phyloP scores from a whole-genome alignment of 1,139 yeast genomes.

The Kodamaea suecica region DNA sequence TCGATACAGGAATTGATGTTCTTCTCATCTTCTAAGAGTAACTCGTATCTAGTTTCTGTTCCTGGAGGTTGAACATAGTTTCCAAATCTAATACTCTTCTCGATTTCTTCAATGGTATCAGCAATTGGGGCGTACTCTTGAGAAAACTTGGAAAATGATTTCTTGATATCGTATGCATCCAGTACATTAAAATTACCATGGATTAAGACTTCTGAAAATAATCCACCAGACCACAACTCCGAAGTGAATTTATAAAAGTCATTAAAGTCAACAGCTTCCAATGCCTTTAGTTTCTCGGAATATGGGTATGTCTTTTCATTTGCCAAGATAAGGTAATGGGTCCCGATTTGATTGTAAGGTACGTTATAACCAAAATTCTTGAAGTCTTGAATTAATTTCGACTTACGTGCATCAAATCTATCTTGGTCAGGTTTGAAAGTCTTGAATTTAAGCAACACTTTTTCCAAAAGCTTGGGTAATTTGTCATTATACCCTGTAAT shows the following conservation, averaged over 20 bases:
- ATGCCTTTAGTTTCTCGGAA: conserved; percentile 56
- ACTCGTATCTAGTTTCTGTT: conserved; percentile 48
- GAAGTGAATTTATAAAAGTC: conserved; percentile 45
- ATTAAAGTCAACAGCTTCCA: conserved; percentile 45
- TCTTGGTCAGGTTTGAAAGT: conserved; percentile 51
- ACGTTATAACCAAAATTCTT: conserved; percentile 70
- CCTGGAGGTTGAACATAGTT: conserved; percentile 44
- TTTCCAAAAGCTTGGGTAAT: conserved; percentile 56
- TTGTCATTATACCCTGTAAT: conserved; percentile 85
- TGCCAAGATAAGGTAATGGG: conserved; percentile 56
- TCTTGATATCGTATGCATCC: conserved; percentile 42
- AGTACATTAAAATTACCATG: conserved; percentile 69
- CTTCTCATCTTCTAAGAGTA: conserved; percentile 56
- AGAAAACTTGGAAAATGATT: conserved; percentile 21
- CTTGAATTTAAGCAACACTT: conserved; percentile 53
- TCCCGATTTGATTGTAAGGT: conserved; percentile 74
- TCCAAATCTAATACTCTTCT: conserved; percentile 22
- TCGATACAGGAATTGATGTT: conserved; percentile 86
- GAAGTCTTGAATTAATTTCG: conserved; percentile 57
- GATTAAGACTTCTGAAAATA: conserved; percentile 67
- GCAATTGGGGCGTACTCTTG: conserved; percentile 34
- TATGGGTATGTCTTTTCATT: conserved; percentile 69
- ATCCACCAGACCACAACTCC: conserved; percentile 43
- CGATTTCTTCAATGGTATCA: conserved; percentile 33
- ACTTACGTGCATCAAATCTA: conserved; percentile 67